These are phyloP conservation scores for Fraxinus baroniana DNA, from an alignment of 305 asterid genomes.

Conservation along the genomic window DNA sequence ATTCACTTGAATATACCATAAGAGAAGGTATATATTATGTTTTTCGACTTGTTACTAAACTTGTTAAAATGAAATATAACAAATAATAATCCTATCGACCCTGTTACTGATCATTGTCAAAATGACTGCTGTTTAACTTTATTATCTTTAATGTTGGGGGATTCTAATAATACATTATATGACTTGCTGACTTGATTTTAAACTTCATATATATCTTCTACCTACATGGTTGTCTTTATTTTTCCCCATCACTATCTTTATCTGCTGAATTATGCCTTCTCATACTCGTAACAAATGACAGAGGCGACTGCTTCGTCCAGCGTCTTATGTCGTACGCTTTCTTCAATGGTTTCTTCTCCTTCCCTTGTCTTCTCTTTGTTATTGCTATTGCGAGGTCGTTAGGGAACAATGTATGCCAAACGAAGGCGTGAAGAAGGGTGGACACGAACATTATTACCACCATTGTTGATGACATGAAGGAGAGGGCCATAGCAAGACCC, in stretches of 20 bases:
- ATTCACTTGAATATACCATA: not conserved
- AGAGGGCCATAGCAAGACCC: slow-evolving; percentile 61
- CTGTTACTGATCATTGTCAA: not conserved
- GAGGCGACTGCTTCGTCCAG: slow-evolving; percentile 70
- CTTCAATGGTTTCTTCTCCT: slow-evolving; percentile 57
- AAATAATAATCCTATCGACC: not conserved
- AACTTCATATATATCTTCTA: not conserved
- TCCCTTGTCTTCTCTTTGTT: slow-evolving; percentile 46
- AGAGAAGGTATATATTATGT: not conserved
- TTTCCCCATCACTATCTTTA: slow-evolving; percentile 39
- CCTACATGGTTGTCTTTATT: slow-evolving; percentile 16
- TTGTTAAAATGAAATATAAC: not conserved
- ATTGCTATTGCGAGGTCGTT: slow-evolving; percentile 94
- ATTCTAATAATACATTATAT: not conserved
- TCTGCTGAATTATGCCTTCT: slow-evolving; percentile 48
- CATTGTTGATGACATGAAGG: slow-evolving; percentile 81
- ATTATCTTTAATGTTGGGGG: not conserved
- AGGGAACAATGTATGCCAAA: slow-evolving; percentile 78
- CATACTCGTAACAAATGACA: slow-evolving; percentile 43
- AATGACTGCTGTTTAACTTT: not conserved
- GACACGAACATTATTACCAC: slow-evolving; percentile 62
- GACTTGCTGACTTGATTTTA: not conserved
- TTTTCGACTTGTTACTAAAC: not conserved
- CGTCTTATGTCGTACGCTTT: slow-evolving; percentile 51
- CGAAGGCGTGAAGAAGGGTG: slow-evolving; percentile 77